These are phyloP conservation scores for Flaveria linearis DNA, from an alignment of 129 eudicot species.

Conservation along the genomic window DNA sequence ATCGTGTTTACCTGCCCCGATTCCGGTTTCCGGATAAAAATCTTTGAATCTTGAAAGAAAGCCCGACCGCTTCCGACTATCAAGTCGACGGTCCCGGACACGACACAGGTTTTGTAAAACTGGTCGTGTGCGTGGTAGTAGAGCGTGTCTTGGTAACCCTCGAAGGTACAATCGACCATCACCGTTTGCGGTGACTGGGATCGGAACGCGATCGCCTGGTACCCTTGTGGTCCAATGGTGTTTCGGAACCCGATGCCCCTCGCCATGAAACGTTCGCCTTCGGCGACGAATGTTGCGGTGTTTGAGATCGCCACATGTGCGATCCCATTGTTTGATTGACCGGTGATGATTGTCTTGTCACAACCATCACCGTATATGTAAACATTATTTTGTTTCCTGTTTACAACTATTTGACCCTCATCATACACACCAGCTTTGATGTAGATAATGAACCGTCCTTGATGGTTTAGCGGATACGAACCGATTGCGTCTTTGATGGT, in stretches of 20 bases:
- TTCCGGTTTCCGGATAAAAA: constrained; percentile 35
- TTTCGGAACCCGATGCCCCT: constrained; percentile 43
- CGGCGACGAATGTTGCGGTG: constrained; percentile 41
- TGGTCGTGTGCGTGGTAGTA: constrained; percentile 52
- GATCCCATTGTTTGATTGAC: constrained; percentile 17
- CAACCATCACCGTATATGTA: constrained; percentile 67
- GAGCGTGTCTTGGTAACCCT: constrained; percentile 57
- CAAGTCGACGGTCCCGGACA: constrained; percentile 56
- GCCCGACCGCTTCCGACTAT: constrained; percentile 54
- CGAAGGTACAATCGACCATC: constrained; percentile 55
- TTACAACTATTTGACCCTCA: constrained; percentile 46
- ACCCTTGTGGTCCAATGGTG: constrained; percentile 48
- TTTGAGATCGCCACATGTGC: constrained; percentile 11
- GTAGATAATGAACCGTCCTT: constrained; percentile 50
- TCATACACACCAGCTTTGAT: constrained; percentile 52
- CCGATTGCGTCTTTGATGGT: constrained; percentile 55
- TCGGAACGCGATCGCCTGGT: constrained; percentile 57
- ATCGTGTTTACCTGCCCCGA: constrained; percentile 40
- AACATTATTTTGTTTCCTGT: constrained; percentile 35
- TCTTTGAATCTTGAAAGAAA: constrained; percentile 48
- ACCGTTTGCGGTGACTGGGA: constrained; percentile 38
- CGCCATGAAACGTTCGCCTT: constrained; percentile 49
- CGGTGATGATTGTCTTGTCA: constrained; percentile 51
- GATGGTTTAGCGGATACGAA: constrained; percentile 39
- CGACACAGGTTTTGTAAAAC: constrained; percentile 53